Percentiles rank a stretch among this genome's conserved stretches.
phyloP scores from a whole-genome alignment of 208 protist genomes.

The Acanthamoeba divionensis region DNA sequence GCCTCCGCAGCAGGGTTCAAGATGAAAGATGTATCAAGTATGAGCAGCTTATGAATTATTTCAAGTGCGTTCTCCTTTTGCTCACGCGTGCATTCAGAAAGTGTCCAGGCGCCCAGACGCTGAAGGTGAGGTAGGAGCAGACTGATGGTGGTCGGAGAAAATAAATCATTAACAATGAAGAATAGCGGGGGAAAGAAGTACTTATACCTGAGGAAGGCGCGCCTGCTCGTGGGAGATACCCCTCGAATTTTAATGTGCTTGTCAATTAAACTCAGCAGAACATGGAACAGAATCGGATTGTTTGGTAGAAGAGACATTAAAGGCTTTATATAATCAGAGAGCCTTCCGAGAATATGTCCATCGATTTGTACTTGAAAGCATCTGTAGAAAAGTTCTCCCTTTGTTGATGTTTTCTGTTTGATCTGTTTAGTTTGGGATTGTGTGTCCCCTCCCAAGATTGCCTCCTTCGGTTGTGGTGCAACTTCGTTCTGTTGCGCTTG shows the following conservation, averaged over 20 bases:
- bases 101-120: slow-evolving; percentile 36
- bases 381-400: slow-evolving; percentile 62
- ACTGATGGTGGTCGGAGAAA: not conserved
- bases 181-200: not conserved
- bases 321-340: slow-evolving; percentile 22
- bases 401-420: slow-evolving; percentile 46
- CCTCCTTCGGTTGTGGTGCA: no score
- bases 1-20: not conserved
- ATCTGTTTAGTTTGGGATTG: not conserved
- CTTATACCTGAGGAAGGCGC: not conserved
- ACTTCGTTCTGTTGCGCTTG: no score
- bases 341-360: slow-evolving; percentile 1
- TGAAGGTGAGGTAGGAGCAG: slow-evolving; percentile 27
- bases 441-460: not conserved
- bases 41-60: slow-evolving; percentile 22
- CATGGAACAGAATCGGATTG: slow-evolving; percentile 46
- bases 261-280: slow-evolving; percentile 55
- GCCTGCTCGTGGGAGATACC: not conserved
- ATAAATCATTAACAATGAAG: not conserved
- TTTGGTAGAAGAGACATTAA: slow-evolving; percentile 49
- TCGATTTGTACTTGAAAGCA: slow-evolving; percentile 46
- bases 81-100: not conserved
- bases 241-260: slow-evolving; percentile 7
- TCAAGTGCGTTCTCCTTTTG: slow-evolving; percentile 52
- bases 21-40: slow-evolving; percentile 3